Evolutionary conservation across 768 basidiomycete species (phyloP), one percentile per base, ranked within the genome.

Genomic region (Mycena polygramma): DNA sequence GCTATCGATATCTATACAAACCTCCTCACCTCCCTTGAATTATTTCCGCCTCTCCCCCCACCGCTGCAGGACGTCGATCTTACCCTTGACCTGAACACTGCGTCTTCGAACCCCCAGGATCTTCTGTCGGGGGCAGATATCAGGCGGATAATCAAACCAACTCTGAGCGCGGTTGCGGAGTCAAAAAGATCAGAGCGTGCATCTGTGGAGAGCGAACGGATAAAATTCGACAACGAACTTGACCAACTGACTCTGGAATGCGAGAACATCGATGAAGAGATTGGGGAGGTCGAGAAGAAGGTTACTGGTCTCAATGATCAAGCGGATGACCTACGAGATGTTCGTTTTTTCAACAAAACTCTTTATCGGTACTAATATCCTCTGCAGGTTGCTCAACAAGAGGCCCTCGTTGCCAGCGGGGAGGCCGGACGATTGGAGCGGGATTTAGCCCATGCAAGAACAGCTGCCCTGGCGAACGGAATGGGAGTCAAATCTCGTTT

Each of bases 281-380:
- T 93, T 26, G 84, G 81, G 55, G 92, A 92, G 75, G 77, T 92
- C 26, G 92, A 93, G 77, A 91, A 92, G 79, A 93, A 94, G 78
- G 91, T 92, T 13, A 84, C 82, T 24, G 88, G 81, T 10, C 73
- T 94, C 64, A 92, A 89, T 68, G 91, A 93, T 64, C 90, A 94
- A 78, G 93, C 93, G 13, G 92, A 94, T 70, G 91, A 93, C 73
- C 81, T 95, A 58, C 89, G 94, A 79, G 94, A 95, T 78, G 95
- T 94, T 61, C 72, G 87, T 83, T 57, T 24, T 45, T 51, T 43
- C 45, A 24, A 35, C 20, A 17, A 55, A 26, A 8, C 55, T 20
- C 24, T 15, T 26, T 54, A 17, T 45, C 30, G 24, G 57, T 17
- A 20, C 52, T 52, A 41, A 62, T 66, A 22, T 60, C 55, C 17